These are phyloP conservation scores for Pseudogymnoascus sp. DNA, from an alignment of 2,329 filamentous ascomycete genomes.

Conservation along the genomic window DNA sequence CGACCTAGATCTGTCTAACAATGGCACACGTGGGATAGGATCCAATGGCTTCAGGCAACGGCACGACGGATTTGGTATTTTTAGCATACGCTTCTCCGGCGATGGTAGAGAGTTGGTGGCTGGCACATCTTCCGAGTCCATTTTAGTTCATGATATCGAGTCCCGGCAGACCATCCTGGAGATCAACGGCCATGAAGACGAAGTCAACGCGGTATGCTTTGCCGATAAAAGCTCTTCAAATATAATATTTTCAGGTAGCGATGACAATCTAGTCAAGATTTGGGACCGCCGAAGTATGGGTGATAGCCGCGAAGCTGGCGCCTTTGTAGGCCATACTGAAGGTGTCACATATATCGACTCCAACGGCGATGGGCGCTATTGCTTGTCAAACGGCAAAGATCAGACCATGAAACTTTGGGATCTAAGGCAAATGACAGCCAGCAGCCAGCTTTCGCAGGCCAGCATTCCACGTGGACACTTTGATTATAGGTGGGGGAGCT, in stretches of 20 bases:
- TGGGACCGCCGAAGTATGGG: slow-evolving; percentile 94
- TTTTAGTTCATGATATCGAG: slow-evolving; percentile 92
- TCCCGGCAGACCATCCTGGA: slow-evolving; percentile 66
- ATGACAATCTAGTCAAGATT: slow-evolving; percentile 89
- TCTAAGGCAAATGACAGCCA: slow-evolving; percentile 69
- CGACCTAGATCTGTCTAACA: slow-evolving; percentile 64
- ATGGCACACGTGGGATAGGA: slow-evolving; percentile 29
- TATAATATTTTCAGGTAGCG: slow-evolving; percentile 91
- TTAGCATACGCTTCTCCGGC: slow-evolving; percentile 86
- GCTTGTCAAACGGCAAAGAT: slow-evolving; percentile 91
- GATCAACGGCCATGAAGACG: slow-evolving; percentile 72
- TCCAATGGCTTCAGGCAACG: slow-evolving; percentile 7
- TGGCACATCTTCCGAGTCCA: slow-evolving; percentile 70
- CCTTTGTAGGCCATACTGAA: slow-evolving; percentile 61
- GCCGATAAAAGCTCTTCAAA: slow-evolving; percentile 84
- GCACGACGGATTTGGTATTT: slow-evolving; percentile 57
- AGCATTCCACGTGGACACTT: slow-evolving; percentile 46
- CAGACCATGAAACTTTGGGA: slow-evolving; percentile 99
- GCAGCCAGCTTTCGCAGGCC: slow-evolving; percentile 22
- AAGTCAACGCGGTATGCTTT: slow-evolving; percentile 96
- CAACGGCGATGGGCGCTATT: slow-evolving; percentile 69
- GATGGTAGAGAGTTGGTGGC: slow-evolving; percentile 88
- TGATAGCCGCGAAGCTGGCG: slow-evolving; percentile 65
- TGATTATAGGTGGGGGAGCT: slow-evolving; percentile 67
- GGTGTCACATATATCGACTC: slow-evolving; percentile 64